These are phyloP conservation scores for Fusarium oligoseptatum DNA, from an alignment of 2,329 filamentous ascomycete species.

Conservation along the genomic window DNA sequence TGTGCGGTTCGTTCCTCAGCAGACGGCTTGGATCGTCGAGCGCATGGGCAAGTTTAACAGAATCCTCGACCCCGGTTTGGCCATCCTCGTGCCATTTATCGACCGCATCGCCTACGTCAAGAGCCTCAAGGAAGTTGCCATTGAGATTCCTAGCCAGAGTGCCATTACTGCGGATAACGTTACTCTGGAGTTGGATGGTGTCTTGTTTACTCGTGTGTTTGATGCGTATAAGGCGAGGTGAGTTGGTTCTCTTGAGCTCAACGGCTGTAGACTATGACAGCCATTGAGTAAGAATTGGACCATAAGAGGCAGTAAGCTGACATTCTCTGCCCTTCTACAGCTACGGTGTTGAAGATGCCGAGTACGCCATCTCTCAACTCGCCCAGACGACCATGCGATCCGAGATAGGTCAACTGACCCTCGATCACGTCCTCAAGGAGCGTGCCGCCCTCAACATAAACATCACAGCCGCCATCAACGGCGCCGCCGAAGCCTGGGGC, in stretches of 20 bases:
- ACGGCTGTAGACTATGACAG: neutral
- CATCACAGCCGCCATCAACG: conserved; percentile 99
- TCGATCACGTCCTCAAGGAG: conserved; percentile 98
- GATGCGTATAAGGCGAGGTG: conserved; percentile 98
- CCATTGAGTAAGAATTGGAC: neutral
- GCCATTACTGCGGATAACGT: conserved; percentile 99
- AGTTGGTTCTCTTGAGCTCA: conserved; percentile 39
- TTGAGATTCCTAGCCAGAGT: conserved; percentile 97
- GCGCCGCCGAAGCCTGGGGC: conserved; percentile 96
- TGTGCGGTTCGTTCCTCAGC: conserved; percentile 97
- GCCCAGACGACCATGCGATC: conserved; percentile 99
- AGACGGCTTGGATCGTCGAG: conserved; percentile 99
- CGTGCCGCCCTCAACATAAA: conserved; percentile 96
- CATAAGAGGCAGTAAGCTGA: conserved; percentile 15
- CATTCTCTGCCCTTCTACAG: conserved; percentile 59
- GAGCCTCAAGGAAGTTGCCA: conserved; percentile 93
- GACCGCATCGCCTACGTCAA: conserved; percentile 98
- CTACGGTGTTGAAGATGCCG: conserved; percentile 97
- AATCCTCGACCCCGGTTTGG: conserved; percentile 91
- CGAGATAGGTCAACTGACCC: conserved; percentile 95
- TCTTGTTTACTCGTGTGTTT: conserved; percentile 95
- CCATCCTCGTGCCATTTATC: conserved; percentile 88
- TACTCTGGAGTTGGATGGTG: conserved; percentile 94
- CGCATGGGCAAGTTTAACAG: conserved; percentile 98
- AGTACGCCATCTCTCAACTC: conserved; percentile 98